Conservation (phyloP, 2,329 filamentous ascomycete species). For the Trichoderma hamatum region DNA sequence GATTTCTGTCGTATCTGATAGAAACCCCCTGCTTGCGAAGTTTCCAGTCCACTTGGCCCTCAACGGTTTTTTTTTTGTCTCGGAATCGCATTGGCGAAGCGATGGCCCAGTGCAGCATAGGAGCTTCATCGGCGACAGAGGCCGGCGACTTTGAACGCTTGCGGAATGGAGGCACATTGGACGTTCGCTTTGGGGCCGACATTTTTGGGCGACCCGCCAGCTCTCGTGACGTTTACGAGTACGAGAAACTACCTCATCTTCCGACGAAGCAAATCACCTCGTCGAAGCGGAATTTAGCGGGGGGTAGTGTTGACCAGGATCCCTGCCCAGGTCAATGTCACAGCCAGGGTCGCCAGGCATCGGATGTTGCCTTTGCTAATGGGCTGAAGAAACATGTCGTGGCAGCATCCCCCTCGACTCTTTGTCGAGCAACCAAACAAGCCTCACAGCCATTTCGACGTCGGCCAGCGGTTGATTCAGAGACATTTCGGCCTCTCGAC, state of each 20-base stretch:
- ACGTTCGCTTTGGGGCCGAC: constrained; percentile 1
- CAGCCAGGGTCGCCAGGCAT: constrained; percentile 19
- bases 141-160: constrained; percentile 24
- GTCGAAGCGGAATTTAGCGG: constrained; percentile 22
- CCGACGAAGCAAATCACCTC: constrained; percentile 30
- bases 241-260: constrained; percentile 37
- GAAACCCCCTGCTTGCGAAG: constrained; percentile 25
- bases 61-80: neutral
- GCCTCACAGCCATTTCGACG: constrained; percentile 32
- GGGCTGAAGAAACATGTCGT: constrained; percentile 24
- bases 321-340: constrained; percentile 28
- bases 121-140: neutral
- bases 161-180: constrained; percentile 24
- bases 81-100: neutral
- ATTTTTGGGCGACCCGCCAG: constrained; percentile 11
- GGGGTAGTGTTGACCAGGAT: constrained; percentile 29
- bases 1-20: constrained; percentile 25
- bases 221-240: constrained; percentile 34
- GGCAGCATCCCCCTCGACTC: constrained; percentile 26
- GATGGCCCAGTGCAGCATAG: constrained; percentile 12
- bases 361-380: constrained; percentile 10
- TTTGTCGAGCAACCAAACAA: constrained; percentile 25
- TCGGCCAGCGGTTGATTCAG: constrained; percentile 38
- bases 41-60: constrained; percentile 13
- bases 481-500: constrained; percentile 42